phyloP scores from a whole-genome alignment of 2,329 filamentous ascomycete species.

The Fusarium sp. region DNA sequence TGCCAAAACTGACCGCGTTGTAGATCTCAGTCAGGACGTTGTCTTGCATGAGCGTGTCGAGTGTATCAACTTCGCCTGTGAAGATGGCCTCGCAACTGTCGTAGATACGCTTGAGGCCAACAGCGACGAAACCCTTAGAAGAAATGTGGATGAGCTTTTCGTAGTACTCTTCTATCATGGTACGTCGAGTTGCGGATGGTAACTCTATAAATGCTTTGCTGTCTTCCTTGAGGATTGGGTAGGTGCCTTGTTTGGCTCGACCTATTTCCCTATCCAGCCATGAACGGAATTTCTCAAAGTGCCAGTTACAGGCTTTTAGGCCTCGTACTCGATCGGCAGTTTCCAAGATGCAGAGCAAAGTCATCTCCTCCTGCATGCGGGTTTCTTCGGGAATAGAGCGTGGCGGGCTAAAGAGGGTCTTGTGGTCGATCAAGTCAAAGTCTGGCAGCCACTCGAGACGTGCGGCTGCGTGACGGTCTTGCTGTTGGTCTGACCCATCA shows the following conservation, averaged over 20 bases:
- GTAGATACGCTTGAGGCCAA: conserved; percentile 13
- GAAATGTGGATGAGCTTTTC: background rate
- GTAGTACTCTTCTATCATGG: background rate
- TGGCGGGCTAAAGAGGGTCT: background rate
- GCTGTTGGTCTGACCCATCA: background rate
- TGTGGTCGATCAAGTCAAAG: conserved; percentile 4
- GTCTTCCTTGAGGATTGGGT: background rate
- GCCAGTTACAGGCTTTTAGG: background rate
- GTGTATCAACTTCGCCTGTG: conserved; percentile 14
- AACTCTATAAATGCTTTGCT: background rate
- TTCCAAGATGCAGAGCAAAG: background rate
- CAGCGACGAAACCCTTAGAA: conserved; percentile 1
- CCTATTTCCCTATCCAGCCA: background rate
- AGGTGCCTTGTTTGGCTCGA: background rate
- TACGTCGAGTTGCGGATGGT: background rate
- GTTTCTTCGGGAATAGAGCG: background rate
- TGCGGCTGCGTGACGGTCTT: background rate
- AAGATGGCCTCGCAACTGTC: conserved; percentile 23
- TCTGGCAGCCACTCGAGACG: conserved; percentile 2
- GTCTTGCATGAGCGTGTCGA: conserved; percentile 24
- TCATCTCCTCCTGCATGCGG: conserved; percentile 3
- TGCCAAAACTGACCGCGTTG: conserved; percentile 14
- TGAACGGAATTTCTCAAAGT: background rate
- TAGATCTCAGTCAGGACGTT: conserved; percentile 13
- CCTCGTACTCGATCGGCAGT: background rate